These are phyloP conservation scores for Aspergillus sp. DNA, from an alignment of 2,329 filamentous ascomycete species.

Conservation along the genomic window DNA sequence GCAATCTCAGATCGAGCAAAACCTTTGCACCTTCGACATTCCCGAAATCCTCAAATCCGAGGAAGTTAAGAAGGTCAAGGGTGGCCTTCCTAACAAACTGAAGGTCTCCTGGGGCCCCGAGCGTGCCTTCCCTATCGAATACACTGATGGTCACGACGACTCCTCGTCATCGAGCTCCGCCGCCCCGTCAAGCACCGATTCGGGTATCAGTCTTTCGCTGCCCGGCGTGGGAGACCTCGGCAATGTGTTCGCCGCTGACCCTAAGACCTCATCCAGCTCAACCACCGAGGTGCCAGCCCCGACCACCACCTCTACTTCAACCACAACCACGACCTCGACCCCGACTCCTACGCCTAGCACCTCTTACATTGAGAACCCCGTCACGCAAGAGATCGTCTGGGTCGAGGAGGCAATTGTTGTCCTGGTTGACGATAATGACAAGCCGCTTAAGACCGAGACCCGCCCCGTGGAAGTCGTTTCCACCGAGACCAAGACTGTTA, in stretches of 20 bases:
- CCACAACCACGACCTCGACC: slow-evolving; percentile 19
- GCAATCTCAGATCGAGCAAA: slow-evolving; percentile 56
- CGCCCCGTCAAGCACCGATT: background rate
- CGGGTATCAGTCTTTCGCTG: slow-evolving; percentile 3
- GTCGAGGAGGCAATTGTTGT: slow-evolving; percentile 31
- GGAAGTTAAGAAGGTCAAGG: slow-evolving; percentile 56
- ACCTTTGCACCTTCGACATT: slow-evolving; percentile 62
- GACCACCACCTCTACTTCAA: background rate
- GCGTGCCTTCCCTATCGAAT: slow-evolving; percentile 32
- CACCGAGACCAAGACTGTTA: slow-evolving; percentile 22
- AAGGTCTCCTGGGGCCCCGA: slow-evolving; percentile 48
- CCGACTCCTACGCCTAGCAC: slow-evolving; percentile 27
- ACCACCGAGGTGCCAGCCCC: background rate
- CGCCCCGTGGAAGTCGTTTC: slow-evolving; percentile 26
- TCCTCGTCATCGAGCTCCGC: slow-evolving; percentile 5
- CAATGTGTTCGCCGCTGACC: slow-evolving; percentile 5
- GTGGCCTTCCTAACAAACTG: slow-evolving; percentile 66
- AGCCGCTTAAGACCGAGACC: slow-evolving; percentile 26
- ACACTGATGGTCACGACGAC: slow-evolving; percentile 10
- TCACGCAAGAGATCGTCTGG: slow-evolving; percentile 31
- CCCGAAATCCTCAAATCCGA: slow-evolving; percentile 60
- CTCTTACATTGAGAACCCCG: slow-evolving; percentile 21
- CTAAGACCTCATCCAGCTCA: background rate
- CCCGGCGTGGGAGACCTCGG: slow-evolving; percentile 8
- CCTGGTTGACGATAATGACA: slow-evolving; percentile 26